Conservation (phyloP, 2,329 filamentous ascomycete genomes). For the Colletotrichum sp. region DNA sequence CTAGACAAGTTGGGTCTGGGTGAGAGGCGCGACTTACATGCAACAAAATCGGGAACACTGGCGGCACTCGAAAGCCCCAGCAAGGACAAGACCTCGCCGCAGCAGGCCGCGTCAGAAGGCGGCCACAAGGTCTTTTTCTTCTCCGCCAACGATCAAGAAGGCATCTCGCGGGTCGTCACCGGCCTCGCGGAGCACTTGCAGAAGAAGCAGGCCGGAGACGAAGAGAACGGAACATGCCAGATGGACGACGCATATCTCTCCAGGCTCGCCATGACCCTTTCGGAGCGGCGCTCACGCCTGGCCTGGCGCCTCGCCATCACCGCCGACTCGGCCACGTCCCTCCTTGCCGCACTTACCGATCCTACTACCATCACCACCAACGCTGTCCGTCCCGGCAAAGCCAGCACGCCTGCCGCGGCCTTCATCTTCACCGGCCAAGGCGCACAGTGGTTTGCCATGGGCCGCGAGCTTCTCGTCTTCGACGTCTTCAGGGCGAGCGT, state of each 20-base stretch:
- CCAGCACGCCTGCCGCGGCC: slow-evolving; percentile 30
- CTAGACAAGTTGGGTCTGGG: neutral
- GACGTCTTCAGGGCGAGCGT: slow-evolving; percentile 36
- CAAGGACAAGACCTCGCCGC: neutral
- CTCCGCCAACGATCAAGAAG: neutral
- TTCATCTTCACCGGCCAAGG: slow-evolving; percentile 31
- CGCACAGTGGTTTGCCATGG: slow-evolving; percentile 27
- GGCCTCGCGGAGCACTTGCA: neutral
- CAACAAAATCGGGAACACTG: neutral
- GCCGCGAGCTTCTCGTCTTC: slow-evolving; percentile 32
- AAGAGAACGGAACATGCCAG: neutral
- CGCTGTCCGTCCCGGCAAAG: neutral
- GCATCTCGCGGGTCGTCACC: neutral
- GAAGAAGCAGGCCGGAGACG: neutral
- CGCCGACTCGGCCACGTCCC: neutral
- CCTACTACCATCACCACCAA: neutral
- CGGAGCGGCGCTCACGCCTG: neutral
- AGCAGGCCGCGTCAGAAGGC: neutral
- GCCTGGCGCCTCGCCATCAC: neutral
- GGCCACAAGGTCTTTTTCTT: neutral
- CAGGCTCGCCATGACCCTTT: neutral
- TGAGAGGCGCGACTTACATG: neutral
- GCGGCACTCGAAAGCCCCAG: neutral
- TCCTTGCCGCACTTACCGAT: neutral
- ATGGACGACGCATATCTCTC: neutral